A percentile compares a stretch with the other conserved stretches of the same genome.
Evolutionary conservation across 202 grass and related monocot species (phyloP).

Genomic region (Cymbopogon flexuosus): DNA sequence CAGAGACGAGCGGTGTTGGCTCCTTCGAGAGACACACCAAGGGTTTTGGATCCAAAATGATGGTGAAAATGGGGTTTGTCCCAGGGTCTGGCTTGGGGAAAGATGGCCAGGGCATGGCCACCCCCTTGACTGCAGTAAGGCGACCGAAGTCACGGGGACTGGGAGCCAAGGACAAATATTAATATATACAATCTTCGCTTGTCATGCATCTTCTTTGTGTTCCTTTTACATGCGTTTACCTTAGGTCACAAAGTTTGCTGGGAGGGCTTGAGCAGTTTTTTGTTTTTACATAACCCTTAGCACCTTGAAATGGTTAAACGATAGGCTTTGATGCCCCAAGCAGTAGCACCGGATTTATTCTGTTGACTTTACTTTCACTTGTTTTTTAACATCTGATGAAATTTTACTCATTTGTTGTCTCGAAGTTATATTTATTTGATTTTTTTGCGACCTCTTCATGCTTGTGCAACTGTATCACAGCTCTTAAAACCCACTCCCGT

Average conservation of each 20-base stretch:
- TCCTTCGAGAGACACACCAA: slow-evolving; percentile 87
- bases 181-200: neutral
- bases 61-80: slow-evolving; percentile 84
- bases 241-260: slow-evolving; percentile 11
- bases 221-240: slow-evolving; percentile 14
- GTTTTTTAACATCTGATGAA: slow-evolving; percentile 8
- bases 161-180: slow-evolving; percentile 50
- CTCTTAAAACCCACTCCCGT: too few relatives aligned
- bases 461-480: neutral
- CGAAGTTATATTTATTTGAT: neutral
- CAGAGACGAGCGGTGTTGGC: slow-evolving; percentile 30
- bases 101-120: slow-evolving; percentile 63
- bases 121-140: slow-evolving; percentile 51
- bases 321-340: neutral
- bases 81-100: slow-evolving; percentile 64
- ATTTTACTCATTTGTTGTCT: neutral
- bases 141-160: slow-evolving; percentile 52
- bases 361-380: neutral
- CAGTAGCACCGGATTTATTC: neutral
- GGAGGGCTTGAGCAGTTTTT: neutral
- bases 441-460: neutral
- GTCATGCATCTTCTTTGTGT: slow-evolving; percentile 19
- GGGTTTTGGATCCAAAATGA: slow-evolving; percentile 91
- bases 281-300: neutral
- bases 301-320: neutral